Base-by-base conservation (phyloP, 2,329 filamentous ascomycete genomes). In the Alternaria triticina region DNA sequence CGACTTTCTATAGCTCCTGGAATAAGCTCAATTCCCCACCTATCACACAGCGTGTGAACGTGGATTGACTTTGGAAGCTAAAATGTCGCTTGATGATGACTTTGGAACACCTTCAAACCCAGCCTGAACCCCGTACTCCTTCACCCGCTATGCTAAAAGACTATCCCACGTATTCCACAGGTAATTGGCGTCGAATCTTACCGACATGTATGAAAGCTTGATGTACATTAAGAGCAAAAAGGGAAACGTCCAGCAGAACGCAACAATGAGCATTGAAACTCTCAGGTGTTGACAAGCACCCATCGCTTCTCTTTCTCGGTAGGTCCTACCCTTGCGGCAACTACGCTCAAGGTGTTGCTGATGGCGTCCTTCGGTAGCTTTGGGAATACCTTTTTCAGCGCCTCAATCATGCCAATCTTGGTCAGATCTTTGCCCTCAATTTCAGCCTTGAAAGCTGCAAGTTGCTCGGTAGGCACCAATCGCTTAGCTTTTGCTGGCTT, bases 371-470 rank as follows among this genome's bases (percentile, higher is more conserved):
- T 92, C 2, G 90, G 87, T 49, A 90, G 86, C 65, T 89, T 89
- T 1, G 90, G 88, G 69, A 95, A 93, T 82, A 88, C 85, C 74
- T 91, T 90, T 79, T 93, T 92, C 64, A 96, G 79, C 6, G 91
- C 85, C 77, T 95, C 92, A 9, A 93, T 84, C 70, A 96, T 81
- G 8, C 91, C 92, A 2, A 89, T 80, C 80, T 96, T 96, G 43
- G 88, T 91, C 52, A 93, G 82, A 79, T 91, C 87, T 66, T 88
- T 91, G 17, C 89, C 91, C 54, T 89, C 80, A n/a, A 96, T 85
- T 1, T 88, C 88, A 28, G 85, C 82, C 77, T 90, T 94, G 79
- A 96, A 93, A 11, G 89, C 87, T 1, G 83, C 82, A 30, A 93
- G 77, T 45, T 89, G 82, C 10, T 91, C 88, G 1, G 82, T 79